These are phyloP conservation scores for Diophrys appendiculata DNA, from an alignment of 73 alveolate genomes.

Conservation along the genomic window DNA sequence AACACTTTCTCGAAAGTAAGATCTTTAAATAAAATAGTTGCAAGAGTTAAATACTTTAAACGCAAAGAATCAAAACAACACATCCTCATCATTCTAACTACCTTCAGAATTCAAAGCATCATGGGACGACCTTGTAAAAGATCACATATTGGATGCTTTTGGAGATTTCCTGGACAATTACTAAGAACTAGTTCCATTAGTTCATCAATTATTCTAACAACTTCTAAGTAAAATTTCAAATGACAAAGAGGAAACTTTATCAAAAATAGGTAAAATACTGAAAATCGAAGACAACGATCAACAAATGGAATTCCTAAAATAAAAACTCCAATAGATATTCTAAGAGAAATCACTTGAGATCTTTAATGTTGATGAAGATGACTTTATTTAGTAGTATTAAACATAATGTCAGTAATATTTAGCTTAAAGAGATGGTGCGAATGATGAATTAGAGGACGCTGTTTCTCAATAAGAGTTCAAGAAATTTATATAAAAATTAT, in stretches of 20 bases:
- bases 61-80: too few relatives aligned
- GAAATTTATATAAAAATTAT: conserved; percentile 22
- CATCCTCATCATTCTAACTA: too few relatives aligned
- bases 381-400: too few relatives aligned
- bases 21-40: conserved; percentile 13
- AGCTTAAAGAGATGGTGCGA: conserved; percentile 18
- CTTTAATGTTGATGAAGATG: conserved; percentile 25
- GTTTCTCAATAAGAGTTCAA: conserved; percentile 23
- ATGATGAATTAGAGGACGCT: conserved; percentile 44
- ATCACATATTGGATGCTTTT: conserved; percentile 54
- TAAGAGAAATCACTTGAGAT: conserved; percentile 35
- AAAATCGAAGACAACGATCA: conserved; percentile 22
- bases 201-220: background rate
- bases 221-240: background rate
- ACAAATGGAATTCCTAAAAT: conserved; percentile 6
- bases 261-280: background rate
- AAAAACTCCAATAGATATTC: conserved; percentile 29
- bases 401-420: too few relatives aligned
- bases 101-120: conserved; percentile 61
- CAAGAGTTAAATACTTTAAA: conserved; percentile 37
- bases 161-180: conserved; percentile 45
- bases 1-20: too few relatives aligned
- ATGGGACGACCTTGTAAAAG: conserved; percentile 61
- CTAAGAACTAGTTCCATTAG: conserved; percentile 48
- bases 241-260: background rate